phyloP scores from a whole-genome alignment of 2,329 filamentous ascomycete genomes.

The Venturia nashicola region DNA sequence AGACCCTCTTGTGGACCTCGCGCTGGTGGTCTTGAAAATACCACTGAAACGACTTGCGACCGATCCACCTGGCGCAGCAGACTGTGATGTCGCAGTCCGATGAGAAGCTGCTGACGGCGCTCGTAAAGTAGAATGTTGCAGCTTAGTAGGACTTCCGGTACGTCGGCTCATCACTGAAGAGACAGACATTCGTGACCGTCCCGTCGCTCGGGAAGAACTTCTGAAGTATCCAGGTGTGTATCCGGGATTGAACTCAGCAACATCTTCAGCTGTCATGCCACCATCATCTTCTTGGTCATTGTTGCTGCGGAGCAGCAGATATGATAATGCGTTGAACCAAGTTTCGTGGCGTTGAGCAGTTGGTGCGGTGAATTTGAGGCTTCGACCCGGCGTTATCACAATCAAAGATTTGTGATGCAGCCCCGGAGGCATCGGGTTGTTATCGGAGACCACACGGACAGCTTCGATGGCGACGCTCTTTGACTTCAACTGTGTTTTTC shows the following conservation, averaged over 20 bases:
- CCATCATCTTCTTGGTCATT: constrained; percentile 40
- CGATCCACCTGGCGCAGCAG: constrained; percentile 28
- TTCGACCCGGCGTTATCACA: constrained; percentile 76
- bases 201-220: constrained; percentile 40
- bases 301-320: constrained; percentile 64
- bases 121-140: constrained; percentile 3
- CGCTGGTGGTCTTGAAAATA: constrained; percentile 29
- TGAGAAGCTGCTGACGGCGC: neutral
- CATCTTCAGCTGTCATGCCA: constrained; percentile 40
- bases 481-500: constrained; percentile 61
- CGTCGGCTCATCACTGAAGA: constrained; percentile 58
- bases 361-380: constrained; percentile 86
- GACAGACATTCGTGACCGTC: constrained; percentile 46
- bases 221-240: constrained; percentile 49
- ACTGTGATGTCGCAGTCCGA: constrained; percentile 10
- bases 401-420: constrained; percentile 89
- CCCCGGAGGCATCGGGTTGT: constrained; percentile 90
- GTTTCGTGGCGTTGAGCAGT: constrained; percentile 94
- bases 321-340: constrained; percentile 95
- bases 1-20: constrained; percentile 1
- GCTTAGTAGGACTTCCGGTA: constrained; percentile 15
- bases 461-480: constrained; percentile 94
- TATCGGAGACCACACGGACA: constrained; percentile 81
- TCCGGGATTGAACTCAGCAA: constrained; percentile 69
- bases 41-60: constrained; percentile 33